phyloP scores from a whole-genome alignment of 805 yeast genomes.

The Hanseniaspora meyeri region DNA sequence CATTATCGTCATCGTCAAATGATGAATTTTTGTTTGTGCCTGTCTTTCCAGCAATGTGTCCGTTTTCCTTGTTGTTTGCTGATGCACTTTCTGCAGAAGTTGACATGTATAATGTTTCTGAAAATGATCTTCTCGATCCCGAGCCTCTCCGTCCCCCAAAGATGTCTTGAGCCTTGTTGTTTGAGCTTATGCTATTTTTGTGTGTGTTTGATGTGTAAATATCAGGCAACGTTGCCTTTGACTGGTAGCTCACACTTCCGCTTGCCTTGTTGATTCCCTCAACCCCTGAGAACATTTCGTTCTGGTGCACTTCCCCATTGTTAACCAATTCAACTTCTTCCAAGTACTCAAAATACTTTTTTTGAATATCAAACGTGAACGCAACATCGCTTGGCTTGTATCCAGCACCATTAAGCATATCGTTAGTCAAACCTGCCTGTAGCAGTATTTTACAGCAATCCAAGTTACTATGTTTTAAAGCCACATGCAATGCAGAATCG shows the following conservation, averaged over 20 bases:
- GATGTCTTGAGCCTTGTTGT: background rate
- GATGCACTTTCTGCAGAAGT: background rate
- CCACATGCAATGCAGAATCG: slow-evolving; percentile 74
- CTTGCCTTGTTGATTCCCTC: background rate
- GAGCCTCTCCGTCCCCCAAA: background rate
- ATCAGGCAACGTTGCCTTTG: background rate
- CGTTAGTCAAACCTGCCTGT: slow-evolving; percentile 34
- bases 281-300: background rate
- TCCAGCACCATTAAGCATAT: slow-evolving; percentile 42
- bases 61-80: background rate
- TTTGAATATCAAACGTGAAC: slow-evolving; percentile 39
- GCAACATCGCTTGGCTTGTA: slow-evolving; percentile 56
- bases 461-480: slow-evolving; percentile 56
- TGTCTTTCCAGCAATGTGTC: background rate
- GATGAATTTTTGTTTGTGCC: background rate
- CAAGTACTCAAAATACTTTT: slow-evolving; percentile 28
- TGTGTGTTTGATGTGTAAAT: background rate
- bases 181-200: background rate
- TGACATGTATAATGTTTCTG: background rate
- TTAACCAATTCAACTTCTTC: slow-evolving; percentile 14
- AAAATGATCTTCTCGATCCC: background rate
- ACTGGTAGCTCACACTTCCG: background rate
- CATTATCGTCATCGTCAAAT: background rate
- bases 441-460: slow-evolving; percentile 45
- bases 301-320: background rate